Evolutionary conservation across 2,329 filamentous ascomycete species (phyloP).

Genomic region (Aspergillus udagawae): DNA sequence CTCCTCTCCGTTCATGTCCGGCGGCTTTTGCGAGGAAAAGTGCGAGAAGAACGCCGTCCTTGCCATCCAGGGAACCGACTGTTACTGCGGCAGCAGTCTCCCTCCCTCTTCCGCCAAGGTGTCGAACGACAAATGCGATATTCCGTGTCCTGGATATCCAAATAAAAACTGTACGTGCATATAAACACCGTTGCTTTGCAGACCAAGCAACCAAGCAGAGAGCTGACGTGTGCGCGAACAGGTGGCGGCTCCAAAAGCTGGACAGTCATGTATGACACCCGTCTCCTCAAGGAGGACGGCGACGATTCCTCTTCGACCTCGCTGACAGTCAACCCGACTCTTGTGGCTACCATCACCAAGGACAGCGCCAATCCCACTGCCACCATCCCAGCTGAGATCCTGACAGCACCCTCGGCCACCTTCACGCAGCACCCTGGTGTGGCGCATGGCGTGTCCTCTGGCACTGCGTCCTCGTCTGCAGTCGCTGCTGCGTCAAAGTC

Average conservation of each 20-base stretch:
- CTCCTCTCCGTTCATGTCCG: slow-evolving; percentile 1
- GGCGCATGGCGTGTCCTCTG: slow-evolving; percentile 3
- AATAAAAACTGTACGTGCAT: slow-evolving; percentile 17
- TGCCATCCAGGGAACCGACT: slow-evolving; percentile 17
- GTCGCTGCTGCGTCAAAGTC: slow-evolving; percentile 4
- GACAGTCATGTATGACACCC: slow-evolving; percentile 7
- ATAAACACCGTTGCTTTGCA: neutral
- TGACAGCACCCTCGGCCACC: slow-evolving; percentile 16
- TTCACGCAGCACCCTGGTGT: neutral
- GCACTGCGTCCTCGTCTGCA: neutral
- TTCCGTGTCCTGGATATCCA: slow-evolving; percentile 17
- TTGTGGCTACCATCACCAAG: slow-evolving; percentile 1
- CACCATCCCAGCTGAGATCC: neutral
- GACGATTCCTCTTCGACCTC: neutral
- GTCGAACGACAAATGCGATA: slow-evolving; percentile 17
- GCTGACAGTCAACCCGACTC: slow-evolving; percentile 9
- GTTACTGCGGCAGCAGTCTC: slow-evolving; percentile 20
- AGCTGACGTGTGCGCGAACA: neutral
- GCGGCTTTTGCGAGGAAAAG: neutral
- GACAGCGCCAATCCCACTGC: slow-evolving; percentile 3
- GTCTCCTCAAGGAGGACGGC: neutral
- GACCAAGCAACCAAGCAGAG: neutral
- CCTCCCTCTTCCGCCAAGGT: slow-evolving; percentile 15
- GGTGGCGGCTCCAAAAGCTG: slow-evolving; percentile 18
- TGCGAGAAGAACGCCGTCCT: slow-evolving; percentile 17